phyloP scores from a whole-genome alignment of 805 yeast species.

The Yueomyces sinensis region DNA sequence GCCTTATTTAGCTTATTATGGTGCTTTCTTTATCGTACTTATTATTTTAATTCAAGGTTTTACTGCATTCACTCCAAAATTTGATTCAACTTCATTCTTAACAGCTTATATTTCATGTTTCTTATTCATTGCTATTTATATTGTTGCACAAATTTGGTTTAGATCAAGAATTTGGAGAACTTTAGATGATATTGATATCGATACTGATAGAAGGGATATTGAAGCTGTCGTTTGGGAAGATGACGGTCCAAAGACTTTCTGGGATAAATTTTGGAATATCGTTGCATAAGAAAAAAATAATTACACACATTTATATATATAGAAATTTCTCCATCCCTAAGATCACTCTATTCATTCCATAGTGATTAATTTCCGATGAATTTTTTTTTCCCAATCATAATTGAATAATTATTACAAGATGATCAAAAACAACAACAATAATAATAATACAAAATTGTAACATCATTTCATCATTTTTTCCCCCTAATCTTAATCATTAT shows the following conservation, averaged over 20 bases:
- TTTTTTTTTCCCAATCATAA: too few species aligned
- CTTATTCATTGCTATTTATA: constrained; percentile 42
- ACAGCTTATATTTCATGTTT: constrained; percentile 61
- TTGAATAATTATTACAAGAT: too few species aligned
- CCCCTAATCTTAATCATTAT: too few species aligned
- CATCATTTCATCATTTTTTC: too few species aligned
- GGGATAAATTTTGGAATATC: constrained; percentile 43
- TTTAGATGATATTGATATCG: constrained; percentile 54
- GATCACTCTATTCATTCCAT: too few species aligned
- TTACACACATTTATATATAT: too few species aligned
- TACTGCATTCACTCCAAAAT: constrained; percentile 38
- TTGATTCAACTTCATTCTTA: constrained; percentile 46
- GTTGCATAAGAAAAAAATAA: too few species aligned
- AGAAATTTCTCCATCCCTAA: too few species aligned
- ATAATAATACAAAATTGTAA: too few species aligned
- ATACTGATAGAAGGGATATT: constrained; percentile 49
- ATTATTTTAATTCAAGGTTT: constrained; percentile 66
- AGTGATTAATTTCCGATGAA: too few species aligned
- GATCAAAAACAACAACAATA: too few species aligned
- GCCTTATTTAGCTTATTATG: constrained; percentile 58
- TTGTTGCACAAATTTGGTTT: constrained; percentile 39
- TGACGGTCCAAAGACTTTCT: constrained; percentile 30
- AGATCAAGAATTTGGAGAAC: constrained; percentile 34
- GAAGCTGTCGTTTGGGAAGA: constrained; percentile 51
- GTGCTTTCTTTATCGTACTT: constrained; percentile 37